Evolutionary conservation across 768 basidiomycete species (phyloP).

Genomic region (Tremella yokohamensis): DNA sequence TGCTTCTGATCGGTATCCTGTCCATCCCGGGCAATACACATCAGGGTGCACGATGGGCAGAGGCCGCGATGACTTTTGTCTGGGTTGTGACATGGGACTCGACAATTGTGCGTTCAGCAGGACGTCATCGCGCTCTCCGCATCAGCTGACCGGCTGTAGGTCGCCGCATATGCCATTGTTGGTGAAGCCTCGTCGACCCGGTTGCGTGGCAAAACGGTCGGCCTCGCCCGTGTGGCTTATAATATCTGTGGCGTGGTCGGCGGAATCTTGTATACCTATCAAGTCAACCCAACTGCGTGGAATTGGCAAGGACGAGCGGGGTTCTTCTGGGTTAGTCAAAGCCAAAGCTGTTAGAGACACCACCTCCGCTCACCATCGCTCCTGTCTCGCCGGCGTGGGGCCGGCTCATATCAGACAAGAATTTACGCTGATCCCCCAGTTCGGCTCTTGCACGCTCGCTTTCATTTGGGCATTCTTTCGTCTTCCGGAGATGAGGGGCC

Average conservation of each 20-base stretch:
- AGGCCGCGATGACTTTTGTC: constrained; percentile 7
- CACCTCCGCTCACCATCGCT: too few species aligned
- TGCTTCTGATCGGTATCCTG: constrained; percentile 28
- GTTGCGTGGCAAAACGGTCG: constrained; percentile 49
- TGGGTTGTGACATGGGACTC: constrained; percentile 22
- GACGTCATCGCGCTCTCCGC: constrained; percentile 12
- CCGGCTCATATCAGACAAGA: too few species aligned
- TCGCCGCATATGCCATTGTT: constrained; percentile 34
- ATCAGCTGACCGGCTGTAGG: constrained; percentile 34
- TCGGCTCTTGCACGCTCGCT: constrained; percentile 12
- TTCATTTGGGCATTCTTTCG: constrained; percentile 38
- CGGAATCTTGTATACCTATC: constrained; percentile 41
- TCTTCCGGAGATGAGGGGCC: constrained; percentile 28
- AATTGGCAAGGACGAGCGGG: constrained; percentile 39
- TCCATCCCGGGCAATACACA: constrained; percentile 27
- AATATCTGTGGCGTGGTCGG: constrained; percentile 34
- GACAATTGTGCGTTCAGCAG: constrained; percentile 11
- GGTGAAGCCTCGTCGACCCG: constrained; percentile 46
- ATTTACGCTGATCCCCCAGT: too few species aligned
- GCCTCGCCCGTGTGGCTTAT: constrained; percentile 32
- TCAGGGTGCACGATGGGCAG: constrained; percentile 17
- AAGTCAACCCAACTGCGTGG: constrained; percentile 45
- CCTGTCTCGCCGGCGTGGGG: too few species aligned
- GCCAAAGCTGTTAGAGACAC: too few species aligned
- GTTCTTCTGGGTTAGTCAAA: constrained; percentile 32